phyloP scores from a whole-genome alignment of 495 filamentous ascomycete species.

The Podospora fimiseda region DNA sequence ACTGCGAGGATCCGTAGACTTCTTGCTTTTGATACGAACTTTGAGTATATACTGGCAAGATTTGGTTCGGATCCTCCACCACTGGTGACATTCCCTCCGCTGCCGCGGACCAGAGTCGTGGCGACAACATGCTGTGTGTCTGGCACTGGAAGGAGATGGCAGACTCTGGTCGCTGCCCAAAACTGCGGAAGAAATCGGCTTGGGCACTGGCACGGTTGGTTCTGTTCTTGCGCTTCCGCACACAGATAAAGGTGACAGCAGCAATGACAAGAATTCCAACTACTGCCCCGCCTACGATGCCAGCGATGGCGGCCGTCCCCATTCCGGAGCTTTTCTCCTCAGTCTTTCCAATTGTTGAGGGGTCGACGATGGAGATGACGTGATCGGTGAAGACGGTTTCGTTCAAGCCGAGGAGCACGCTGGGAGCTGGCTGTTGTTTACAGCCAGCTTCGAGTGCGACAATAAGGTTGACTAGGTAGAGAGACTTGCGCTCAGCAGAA shows the following conservation, averaged over 20 bases:
- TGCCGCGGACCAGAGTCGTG: slow-evolving; percentile 30
- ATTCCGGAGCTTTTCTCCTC: slow-evolving; percentile 10
- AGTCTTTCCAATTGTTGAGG: slow-evolving; percentile 15
- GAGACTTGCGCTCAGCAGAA: slow-evolving; percentile 26
- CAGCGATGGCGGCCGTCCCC: slow-evolving; percentile 29
- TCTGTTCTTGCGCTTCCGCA: slow-evolving; percentile 34
- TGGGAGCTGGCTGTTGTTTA: slow-evolving; percentile 37
- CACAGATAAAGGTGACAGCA: slow-evolving; percentile 30
- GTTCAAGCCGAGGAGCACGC: slow-evolving; percentile 36
- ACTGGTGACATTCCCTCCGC: slow-evolving; percentile 8
- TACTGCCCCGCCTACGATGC: slow-evolving; percentile 34
- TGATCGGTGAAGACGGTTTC: slow-evolving; percentile 42
- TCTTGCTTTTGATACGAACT: slow-evolving; percentile 7
- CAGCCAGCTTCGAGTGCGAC: slow-evolving; percentile 45
- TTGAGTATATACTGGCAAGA: slow-evolving; percentile 16
- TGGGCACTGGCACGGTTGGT: slow-evolving; percentile 25
- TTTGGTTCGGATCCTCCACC: neutral
- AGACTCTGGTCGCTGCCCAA: slow-evolving; percentile 30
- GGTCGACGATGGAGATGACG: slow-evolving; percentile 38
- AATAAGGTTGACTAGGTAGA: slow-evolving; percentile 40
- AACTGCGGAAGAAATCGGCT: slow-evolving; percentile 12
- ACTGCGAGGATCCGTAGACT: neutral
- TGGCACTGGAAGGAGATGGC: slow-evolving; percentile 46
- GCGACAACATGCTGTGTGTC: slow-evolving; percentile 34
- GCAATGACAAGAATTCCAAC: slow-evolving; percentile 25